Conservation (phyloP, 2,329 filamentous ascomycete genomes). For the Exophiala xenobiotica region DNA sequence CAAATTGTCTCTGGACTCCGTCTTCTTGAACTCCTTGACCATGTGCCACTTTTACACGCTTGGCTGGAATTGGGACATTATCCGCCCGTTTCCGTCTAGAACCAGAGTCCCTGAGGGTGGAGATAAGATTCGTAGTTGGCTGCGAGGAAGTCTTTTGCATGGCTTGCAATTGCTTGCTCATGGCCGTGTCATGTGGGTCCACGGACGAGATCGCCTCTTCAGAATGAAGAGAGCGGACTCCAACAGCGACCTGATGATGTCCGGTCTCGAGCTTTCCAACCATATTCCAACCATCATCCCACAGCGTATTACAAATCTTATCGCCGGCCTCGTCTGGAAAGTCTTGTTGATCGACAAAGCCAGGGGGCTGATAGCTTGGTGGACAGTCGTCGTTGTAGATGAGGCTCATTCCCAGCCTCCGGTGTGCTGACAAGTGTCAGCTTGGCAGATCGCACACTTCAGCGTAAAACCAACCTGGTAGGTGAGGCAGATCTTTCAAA, state of each 20-base stretch:
- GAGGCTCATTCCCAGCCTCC: constrained; percentile 46
- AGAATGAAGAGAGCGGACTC: constrained; percentile 3
- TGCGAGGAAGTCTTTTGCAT: constrained; percentile 28
- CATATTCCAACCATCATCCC: constrained; percentile 2
- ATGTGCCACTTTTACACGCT: constrained; percentile 6
- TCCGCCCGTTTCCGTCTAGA: constrained; percentile 11
- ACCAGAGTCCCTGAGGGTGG: constrained; percentile 17
- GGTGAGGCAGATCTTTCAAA: constrained; percentile 40
- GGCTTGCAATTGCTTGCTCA: constrained; percentile 24
- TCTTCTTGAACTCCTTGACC: not conserved
- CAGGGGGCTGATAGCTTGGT: constrained; percentile 39
- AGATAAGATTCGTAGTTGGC: constrained; percentile 17
- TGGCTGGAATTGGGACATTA: not conserved
- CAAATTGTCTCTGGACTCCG: not conserved
- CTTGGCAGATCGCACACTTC: too few species aligned
- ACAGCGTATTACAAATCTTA: constrained; percentile 16
- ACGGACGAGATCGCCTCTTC: not conserved
- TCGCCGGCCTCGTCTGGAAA: constrained; percentile 7
- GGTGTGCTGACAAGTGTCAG: constrained; percentile 23
- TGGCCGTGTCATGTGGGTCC: constrained; percentile 19
- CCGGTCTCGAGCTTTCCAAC: constrained; percentile 19
- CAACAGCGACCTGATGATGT: constrained; percentile 16
- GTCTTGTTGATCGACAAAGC: constrained; percentile 21
- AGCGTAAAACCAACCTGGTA: constrained; percentile 47
- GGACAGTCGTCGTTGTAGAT: constrained; percentile 46